Base-by-base conservation (phyloP, 441 rosid species). In the Adansonia grandidieri region DNA sequence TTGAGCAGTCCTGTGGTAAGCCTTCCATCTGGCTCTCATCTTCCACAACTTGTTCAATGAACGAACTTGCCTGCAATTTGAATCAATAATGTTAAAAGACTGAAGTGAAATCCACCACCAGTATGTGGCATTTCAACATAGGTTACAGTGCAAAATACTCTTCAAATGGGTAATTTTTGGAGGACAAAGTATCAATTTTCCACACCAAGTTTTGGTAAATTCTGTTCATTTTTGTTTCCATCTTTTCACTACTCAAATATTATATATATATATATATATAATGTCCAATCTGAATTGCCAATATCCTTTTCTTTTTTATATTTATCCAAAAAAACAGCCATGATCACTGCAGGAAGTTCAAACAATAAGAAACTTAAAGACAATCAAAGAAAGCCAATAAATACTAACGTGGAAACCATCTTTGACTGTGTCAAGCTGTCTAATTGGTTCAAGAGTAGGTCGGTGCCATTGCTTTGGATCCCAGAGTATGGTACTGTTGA, bases 21-120 rank as follows among this genome's bases (percentile, higher is more conserved):
- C 92, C 87, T 77, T 91, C 93, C 95, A 89, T 89, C 72, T 88
- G 92, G 82, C 87, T 86, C 78, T 89, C 95, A 85, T 91, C 93
- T 84, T 88, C 91, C 80, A 91, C 91, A 73, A 88, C 74, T 82
- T 88, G 90, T 79, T 91, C 90, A 17, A 91, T 75, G 56, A 89
- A 86, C 44, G 84, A 42, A 76, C 86, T 87, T 8, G 77, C 89
- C 95, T 89, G 85, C 64, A 83, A 14, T 37, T 74, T 45, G 78
- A 51, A 53, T 44, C 20, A 40, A 66, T 40, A 24, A 70, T 19
- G 48, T 78, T 65, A 32, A 73, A 58, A 42, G 24, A 13, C 6
- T 5, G 51, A 72, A 51, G 50, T 45, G 32, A 72, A 72, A 56
- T 24, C 11, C 13, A 1, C 28, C 73, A 47, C 3, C 73, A 14